Conservation (phyloP, 2,329 filamentous ascomycete species). For the Nemania abortiva region DNA sequence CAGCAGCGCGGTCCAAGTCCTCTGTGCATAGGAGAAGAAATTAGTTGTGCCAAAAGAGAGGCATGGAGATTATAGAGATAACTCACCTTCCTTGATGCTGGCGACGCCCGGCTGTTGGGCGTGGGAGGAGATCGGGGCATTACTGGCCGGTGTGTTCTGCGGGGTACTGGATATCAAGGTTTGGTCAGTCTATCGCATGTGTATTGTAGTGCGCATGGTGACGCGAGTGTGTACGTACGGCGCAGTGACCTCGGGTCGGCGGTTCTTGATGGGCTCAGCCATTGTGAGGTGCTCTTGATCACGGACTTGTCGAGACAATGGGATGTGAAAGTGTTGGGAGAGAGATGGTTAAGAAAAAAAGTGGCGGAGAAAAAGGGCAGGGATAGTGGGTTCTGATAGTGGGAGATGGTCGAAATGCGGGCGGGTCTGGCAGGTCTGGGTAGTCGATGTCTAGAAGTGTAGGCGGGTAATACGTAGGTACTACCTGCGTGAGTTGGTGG, state of each 20-base stretch:
- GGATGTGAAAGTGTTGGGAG: constrained; percentile 42
- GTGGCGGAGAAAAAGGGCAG: constrained; percentile 46
- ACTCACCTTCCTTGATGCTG: constrained; percentile 96
- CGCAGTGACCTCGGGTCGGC: constrained; percentile 68
- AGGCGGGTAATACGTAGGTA: not conserved
- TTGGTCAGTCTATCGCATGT: constrained; percentile 49
- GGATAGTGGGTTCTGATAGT: constrained; percentile 44
- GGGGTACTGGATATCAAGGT: constrained; percentile 78
- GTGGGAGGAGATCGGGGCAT: constrained; percentile 96
- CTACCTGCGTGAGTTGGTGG: not conserved
- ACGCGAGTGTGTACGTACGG: constrained; percentile 63
- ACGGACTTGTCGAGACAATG: constrained; percentile 39
- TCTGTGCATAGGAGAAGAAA: constrained; percentile 66
- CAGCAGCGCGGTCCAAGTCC: constrained; percentile 87
- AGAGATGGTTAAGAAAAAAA: constrained; percentile 44
- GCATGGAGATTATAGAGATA: not conserved
- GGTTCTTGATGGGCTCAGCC: constrained; percentile 74
- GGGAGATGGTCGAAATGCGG: constrained; percentile 39
- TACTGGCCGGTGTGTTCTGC: constrained; percentile 96
- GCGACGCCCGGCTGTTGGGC: constrained; percentile 93
- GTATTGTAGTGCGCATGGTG: constrained; percentile 26
- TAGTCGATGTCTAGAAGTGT: not conserved
- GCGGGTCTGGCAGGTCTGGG: constrained; percentile 36
- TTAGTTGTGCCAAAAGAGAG: constrained; percentile 39
- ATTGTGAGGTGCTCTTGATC: constrained; percentile 58